Conservation (phyloP, 371 early-diverging fungal species). For the Mucor sp. region DNA sequence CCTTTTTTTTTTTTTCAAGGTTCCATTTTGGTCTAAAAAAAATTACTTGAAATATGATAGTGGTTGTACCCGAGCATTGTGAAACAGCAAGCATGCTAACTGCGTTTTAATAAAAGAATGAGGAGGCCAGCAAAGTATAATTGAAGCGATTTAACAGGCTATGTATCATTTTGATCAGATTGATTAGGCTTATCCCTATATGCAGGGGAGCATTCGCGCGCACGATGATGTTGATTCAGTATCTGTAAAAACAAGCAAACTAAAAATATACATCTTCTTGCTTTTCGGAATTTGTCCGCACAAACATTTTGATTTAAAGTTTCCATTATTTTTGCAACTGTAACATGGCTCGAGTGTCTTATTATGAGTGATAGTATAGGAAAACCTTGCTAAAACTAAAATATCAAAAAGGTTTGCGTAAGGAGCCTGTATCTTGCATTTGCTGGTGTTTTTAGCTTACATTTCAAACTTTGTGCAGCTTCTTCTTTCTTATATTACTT, state of each 20-base stretch:
- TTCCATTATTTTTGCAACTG: not conserved
- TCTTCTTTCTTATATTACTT: too few species aligned
- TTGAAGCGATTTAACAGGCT: not conserved
- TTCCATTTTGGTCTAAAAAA: not conserved
- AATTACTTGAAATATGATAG: not conserved
- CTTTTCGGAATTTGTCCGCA: not conserved
- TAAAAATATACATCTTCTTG: not conserved
- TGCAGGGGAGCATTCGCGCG: not conserved
- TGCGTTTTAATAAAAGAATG: not conserved
- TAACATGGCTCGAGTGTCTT: not conserved
- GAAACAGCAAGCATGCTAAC: not conserved
- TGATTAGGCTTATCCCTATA: not conserved
- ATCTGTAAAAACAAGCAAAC: not conserved
- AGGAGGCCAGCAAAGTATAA: not conserved
- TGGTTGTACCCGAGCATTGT: not conserved
- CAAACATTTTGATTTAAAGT: not conserved
- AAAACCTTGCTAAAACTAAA: too few species aligned
- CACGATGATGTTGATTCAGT: not conserved
- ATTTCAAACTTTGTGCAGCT: too few species aligned
- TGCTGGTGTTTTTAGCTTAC: too few species aligned
- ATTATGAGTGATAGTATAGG: too few species aligned
- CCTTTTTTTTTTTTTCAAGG: not conserved
- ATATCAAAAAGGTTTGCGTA: too few species aligned
- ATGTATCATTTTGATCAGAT: not conserved
- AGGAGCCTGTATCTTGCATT: too few species aligned